phyloP scores from a whole-genome alignment of 2,329 filamentous ascomycete species.

The Colletotrichum camelliae region DNA sequence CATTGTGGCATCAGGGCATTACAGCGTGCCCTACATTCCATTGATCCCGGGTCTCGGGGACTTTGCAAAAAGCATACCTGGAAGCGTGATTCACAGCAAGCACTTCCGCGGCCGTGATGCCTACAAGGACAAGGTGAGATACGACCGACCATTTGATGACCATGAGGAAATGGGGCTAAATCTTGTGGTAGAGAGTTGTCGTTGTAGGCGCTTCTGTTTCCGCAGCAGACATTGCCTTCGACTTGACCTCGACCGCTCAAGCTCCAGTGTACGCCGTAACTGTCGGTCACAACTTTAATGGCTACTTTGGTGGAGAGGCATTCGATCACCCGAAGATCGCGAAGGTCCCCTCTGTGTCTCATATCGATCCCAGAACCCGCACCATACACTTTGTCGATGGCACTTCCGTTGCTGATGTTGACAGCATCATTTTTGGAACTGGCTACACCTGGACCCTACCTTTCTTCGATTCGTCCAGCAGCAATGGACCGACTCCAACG shows the following conservation, averaged over 20 bases:
- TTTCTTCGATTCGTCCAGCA: conserved; percentile 48
- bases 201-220: conserved; percentile 70
- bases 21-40: conserved; percentile 62
- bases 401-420: conserved; percentile 54
- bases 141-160: accelerated
- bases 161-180: neutral
- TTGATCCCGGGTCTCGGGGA: conserved; percentile 51
- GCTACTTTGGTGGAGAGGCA: conserved; percentile 63
- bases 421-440: conserved; percentile 71
- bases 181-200: conserved; percentile 53
- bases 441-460: conserved; percentile 70
- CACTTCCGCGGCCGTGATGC: conserved; percentile 52
- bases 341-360: conserved; percentile 51
- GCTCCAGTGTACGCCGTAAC: conserved; percentile 58
- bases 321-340: conserved; percentile 61
- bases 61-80: conserved; percentile 48
- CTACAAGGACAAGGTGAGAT: conserved; percentile 50
- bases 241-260: conserved; percentile 50
- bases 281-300: conserved; percentile 52
- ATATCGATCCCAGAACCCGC: conserved; percentile 41
- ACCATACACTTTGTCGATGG: conserved; percentile 64
- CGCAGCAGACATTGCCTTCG: conserved; percentile 64
- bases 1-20: conserved; percentile 65
- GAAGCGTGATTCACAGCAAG: conserved; percentile 60
- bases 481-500: neutral